Base-by-base conservation (phyloP, 352 stramenopile species). In the Pythium dissimile region DNA sequence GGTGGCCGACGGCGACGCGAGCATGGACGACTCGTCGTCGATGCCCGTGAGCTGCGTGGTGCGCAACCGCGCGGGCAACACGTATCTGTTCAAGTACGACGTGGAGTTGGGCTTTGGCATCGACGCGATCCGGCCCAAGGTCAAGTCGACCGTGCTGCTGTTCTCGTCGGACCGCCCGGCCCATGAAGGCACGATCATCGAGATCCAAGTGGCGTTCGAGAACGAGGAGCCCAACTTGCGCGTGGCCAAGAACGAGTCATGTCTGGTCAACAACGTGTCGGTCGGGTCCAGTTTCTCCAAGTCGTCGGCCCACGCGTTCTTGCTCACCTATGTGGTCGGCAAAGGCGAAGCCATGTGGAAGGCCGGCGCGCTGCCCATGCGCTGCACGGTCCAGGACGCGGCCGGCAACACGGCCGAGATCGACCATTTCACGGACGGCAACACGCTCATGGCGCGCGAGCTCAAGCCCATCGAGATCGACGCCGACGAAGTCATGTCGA, bases 151-250 rank as follows among this genome's bases (percentile, higher is more conserved):
- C 3, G 58, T 65, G 38, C 64, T 88, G 11, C 54, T 88, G 7
- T 86, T 86, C 50, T 76, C 75, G 10, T 86, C 75, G 2, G 77
- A 88, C 54, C 65, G 70, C 5, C 77, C 77, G 28, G 77, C 77
- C 5, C 75, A 88, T 32, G 77, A 82, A 62, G 75, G 75, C 23
- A 81, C 73, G 28, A 77, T 88, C 54, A 84, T 88, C 54, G 77
- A 86, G 43, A 69, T 85, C 34, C 77, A 88, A 35, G 64, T 88
- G 37, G 60, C 51, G 16, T 66, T 84, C 20, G 43, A 66, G 9
- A 68, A 84, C 24, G 59, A 77, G 23, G 66, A 82, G 38, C 63
- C 62, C n/a, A 39, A 77, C 12, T 39, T 85, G 12, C 47, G 59
- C 10, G 58, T 82, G 27, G 66, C 66, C 28, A 66, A 64, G 13